Evolutionary conservation across 805 yeast species (phyloP).

Genomic region (Lachancea lanzarotensis): DNA sequence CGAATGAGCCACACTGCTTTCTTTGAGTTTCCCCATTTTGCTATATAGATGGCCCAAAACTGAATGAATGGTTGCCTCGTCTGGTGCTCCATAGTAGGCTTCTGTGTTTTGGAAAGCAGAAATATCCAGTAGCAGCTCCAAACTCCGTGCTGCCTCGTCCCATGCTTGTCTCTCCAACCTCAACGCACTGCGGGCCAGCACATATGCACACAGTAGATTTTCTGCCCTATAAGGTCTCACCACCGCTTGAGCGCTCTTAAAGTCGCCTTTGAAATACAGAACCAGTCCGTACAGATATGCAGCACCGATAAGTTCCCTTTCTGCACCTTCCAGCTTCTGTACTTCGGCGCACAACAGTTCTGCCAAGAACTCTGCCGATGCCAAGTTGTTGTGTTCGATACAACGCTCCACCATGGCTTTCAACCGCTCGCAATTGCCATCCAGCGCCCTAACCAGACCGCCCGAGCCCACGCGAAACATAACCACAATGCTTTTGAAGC

Average conservation of each 20-base stretch:
- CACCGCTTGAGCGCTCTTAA: slow-evolving; percentile 54
- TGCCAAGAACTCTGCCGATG: slow-evolving; percentile 78
- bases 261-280: slow-evolving; percentile 50
- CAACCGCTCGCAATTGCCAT: slow-evolving; percentile 9
- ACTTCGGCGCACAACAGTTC: slow-evolving; percentile 70
- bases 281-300: slow-evolving; percentile 65
- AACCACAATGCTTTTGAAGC: neutral
- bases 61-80: slow-evolving; percentile 59
- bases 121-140: neutral
- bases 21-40: slow-evolving; percentile 51
- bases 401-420: slow-evolving; percentile 18
- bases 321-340: slow-evolving; percentile 11
- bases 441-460: slow-evolving; percentile 1
- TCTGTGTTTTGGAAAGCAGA: neutral
- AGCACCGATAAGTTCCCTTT: slow-evolving; percentile 41
- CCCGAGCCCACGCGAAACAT: slow-evolving; percentile 9
- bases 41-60: slow-evolving; percentile 64
- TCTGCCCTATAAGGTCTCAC: slow-evolving; percentile 31
- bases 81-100: slow-evolving; percentile 40
- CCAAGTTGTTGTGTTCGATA: slow-evolving; percentile 25
- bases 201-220: slow-evolving; percentile 70
- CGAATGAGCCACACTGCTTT: slow-evolving; percentile 61
- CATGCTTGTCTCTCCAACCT: slow-evolving; percentile 9
- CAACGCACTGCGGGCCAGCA: slow-evolving; percentile 59
- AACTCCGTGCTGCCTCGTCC: slow-evolving; percentile 3